Percentiles rank a stretch among this genome's conserved stretches.
phyloP scores from a whole-genome alignment of 192 early-diverging fungal species.

The Rhizoclosmatium sp. region DNA sequence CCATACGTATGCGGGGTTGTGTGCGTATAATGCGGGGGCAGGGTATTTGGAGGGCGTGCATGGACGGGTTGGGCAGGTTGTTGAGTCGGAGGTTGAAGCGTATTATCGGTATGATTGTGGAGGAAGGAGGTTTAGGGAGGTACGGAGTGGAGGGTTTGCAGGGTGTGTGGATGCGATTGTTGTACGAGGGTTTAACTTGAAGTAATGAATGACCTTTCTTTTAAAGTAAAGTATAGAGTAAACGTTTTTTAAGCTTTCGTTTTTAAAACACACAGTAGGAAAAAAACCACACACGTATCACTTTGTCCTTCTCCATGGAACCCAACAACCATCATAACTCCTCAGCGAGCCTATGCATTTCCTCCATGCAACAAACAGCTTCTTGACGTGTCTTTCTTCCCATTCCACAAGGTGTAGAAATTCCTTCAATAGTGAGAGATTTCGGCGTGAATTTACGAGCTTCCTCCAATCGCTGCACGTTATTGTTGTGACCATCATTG shows the following conservation, averaged over 20 bases:
- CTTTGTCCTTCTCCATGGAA: neutral
- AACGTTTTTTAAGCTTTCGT: too few relatives aligned
- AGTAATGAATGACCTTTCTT: too few relatives aligned
- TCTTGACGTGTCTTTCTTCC: neutral
- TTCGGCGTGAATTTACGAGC: slow-evolving; percentile 1
- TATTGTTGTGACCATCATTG: slow-evolving; percentile 5
- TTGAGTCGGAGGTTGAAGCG: slow-evolving; percentile 28
- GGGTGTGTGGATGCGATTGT: slow-evolving; percentile 51
- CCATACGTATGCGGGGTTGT: slow-evolving; percentile 55
- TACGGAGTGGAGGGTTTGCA: slow-evolving; percentile 55
- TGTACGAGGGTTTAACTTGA: neutral
- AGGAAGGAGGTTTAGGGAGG: slow-evolving; percentile 47
- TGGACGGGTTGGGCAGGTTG: neutral
- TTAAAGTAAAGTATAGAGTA: too few relatives aligned
- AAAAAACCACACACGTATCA: too few relatives aligned
- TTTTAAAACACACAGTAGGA: too few relatives aligned
- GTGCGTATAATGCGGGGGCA: slow-evolving; percentile 48
- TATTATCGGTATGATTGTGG: slow-evolving; percentile 65
- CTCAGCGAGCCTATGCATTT: neutral
- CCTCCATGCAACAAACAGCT: neutral
- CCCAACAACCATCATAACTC: neutral
- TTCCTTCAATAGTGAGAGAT: neutral
- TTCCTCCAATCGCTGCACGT: slow-evolving; percentile 1
- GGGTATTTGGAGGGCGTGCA: slow-evolving; percentile 42
- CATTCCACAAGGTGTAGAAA: neutral